A percentile compares a stretch with the other conserved stretches of the same genome.
Evolutionary conservation across 768 basidiomycete genomes (phyloP).

Genomic region (Collybia nuda): DNA sequence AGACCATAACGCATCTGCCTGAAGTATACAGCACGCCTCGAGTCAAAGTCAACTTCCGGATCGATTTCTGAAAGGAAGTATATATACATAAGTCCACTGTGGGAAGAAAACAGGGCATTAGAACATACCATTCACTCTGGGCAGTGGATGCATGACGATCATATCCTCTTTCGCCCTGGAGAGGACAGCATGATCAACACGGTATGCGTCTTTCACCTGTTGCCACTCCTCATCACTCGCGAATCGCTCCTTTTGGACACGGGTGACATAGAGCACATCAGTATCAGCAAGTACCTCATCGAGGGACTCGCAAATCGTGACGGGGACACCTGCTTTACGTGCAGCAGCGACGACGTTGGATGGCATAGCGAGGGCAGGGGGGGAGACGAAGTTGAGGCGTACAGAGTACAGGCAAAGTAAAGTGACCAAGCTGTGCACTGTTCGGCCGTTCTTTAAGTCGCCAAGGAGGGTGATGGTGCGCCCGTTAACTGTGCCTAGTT

Average conservation of each 20-base stretch:
- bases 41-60: slow-evolving; percentile 97
- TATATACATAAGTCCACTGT: not conserved
- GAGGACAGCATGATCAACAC: slow-evolving; percentile 92
- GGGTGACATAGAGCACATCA: slow-evolving; percentile 95
- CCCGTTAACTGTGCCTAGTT: slow-evolving; percentile 97
- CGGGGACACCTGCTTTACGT: slow-evolving; percentile 76
- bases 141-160: slow-evolving; percentile 99
- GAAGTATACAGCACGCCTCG: slow-evolving; percentile 93
- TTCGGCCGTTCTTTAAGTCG: slow-evolving; percentile 97
- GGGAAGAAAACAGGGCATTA: not conserved
- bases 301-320: slow-evolving; percentile 81
- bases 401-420: slow-evolving; percentile 91
- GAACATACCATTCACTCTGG: slow-evolving; percentile 77
- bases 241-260: slow-evolving; percentile 96
- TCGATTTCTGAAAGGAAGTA: slow-evolving; percentile 77
- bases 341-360: slow-evolving; percentile 79
- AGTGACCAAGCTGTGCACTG: slow-evolving; percentile 93
- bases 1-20: slow-evolving; percentile 98
- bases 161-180: slow-evolving; percentile 93
- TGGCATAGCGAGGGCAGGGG: slow-evolving; percentile 86
- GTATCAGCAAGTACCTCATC: slow-evolving; percentile 91
- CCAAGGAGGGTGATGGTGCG: slow-evolving; percentile 91
- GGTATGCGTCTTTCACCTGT: slow-evolving; percentile 87
- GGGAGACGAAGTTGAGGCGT: slow-evolving; percentile 94
- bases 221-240: slow-evolving; percentile 80